Conservation (phyloP, 2,329 filamentous ascomycete genomes). For the Cercospora brassicicola region DNA sequence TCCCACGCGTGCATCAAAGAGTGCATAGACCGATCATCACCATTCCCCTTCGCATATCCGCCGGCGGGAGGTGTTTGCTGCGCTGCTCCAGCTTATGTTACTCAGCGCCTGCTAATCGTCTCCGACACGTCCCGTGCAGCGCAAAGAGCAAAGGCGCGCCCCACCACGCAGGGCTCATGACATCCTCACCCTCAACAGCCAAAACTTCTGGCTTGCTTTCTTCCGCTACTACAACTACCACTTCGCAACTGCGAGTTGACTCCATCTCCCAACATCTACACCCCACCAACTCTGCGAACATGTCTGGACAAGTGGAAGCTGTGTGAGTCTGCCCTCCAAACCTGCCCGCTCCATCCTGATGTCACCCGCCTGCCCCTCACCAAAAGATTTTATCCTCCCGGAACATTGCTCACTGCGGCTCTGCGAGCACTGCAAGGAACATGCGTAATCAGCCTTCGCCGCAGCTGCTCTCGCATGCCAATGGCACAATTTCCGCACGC, state of each 20-base stretch:
- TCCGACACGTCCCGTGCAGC: slow-evolving; percentile 9
- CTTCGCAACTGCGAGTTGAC: slow-evolving; percentile 22
- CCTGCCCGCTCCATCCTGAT: too few relatives aligned
- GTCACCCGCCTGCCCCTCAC: slow-evolving; percentile 12
- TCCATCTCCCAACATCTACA: slow-evolving; percentile 24
- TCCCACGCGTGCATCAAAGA: not conserved
- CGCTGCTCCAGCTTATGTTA: not conserved
- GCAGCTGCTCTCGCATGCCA: not conserved
- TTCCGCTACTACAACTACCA: slow-evolving; percentile 9
- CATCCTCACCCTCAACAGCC: slow-evolving; percentile 14
- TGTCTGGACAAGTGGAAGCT: slow-evolving; percentile 23
- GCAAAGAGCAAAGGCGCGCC: slow-evolving; percentile 1
- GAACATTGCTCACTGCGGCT: slow-evolving; percentile 13
- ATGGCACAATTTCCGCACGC: not conserved
- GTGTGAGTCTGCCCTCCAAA: slow-evolving; percentile 25
- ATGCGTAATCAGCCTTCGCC: not conserved
- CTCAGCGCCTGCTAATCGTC: slow-evolving; percentile 5
- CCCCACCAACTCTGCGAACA: slow-evolving; percentile 15
- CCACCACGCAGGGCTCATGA: slow-evolving; percentile 4
- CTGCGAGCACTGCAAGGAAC: not conserved
- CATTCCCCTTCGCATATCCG: not conserved
- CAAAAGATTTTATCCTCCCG: slow-evolving; percentile 17
- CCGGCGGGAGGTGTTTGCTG: not conserved
- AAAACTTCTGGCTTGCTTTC: slow-evolving; percentile 1
- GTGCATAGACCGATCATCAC: not conserved